Conservation (phyloP, 352 stramenopile genomes). For the Globisporangium radiosum region DNA sequence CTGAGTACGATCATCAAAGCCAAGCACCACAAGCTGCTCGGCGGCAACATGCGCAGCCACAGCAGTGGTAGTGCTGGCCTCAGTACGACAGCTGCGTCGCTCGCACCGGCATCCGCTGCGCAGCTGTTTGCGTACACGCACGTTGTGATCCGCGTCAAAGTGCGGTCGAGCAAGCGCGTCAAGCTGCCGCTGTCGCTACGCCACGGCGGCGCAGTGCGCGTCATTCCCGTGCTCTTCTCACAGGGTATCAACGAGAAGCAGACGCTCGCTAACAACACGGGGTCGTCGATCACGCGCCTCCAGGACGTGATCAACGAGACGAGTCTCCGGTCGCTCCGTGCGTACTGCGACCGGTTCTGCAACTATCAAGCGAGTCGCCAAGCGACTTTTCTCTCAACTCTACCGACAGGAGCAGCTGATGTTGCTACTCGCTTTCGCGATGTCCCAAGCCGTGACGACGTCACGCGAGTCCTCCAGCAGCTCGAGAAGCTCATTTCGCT, state of each 20-base stretch:
- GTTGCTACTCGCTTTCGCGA: slow-evolving; percentile 1
- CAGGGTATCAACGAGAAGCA: slow-evolving; percentile 93
- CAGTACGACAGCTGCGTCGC: slow-evolving; percentile 23
- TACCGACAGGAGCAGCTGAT: neutral
- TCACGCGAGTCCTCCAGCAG: slow-evolving; percentile 43
- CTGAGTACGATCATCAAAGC: slow-evolving; percentile 69
- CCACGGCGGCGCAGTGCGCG: slow-evolving; percentile 53
- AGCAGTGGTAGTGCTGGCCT: slow-evolving; percentile 3
- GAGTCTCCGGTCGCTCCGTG: slow-evolving; percentile 57
- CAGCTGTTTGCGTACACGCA: slow-evolving; percentile 63
- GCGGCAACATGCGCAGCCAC: slow-evolving; percentile 9
- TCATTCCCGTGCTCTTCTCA: slow-evolving; percentile 74
- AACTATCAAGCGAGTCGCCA: slow-evolving; percentile 54
- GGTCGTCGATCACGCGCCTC: slow-evolving; percentile 63
- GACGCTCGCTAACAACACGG: slow-evolving; percentile 87
- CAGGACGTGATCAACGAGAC: slow-evolving; percentile 82
- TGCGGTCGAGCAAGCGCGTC: slow-evolving; percentile 59
- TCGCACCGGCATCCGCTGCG: slow-evolving; percentile 35
- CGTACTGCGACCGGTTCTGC: slow-evolving; percentile 73
- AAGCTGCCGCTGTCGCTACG: slow-evolving; percentile 55
- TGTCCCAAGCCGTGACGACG: slow-evolving; percentile 39
- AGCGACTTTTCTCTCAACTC: slow-evolving; percentile 4
- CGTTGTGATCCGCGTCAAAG: slow-evolving; percentile 77
- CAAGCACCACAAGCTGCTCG: slow-evolving; percentile 52
- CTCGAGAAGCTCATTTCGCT: slow-evolving; percentile 70